Conservation (phyloP, 805 yeast species). For the Candida ascalaphidarum region DNA sequence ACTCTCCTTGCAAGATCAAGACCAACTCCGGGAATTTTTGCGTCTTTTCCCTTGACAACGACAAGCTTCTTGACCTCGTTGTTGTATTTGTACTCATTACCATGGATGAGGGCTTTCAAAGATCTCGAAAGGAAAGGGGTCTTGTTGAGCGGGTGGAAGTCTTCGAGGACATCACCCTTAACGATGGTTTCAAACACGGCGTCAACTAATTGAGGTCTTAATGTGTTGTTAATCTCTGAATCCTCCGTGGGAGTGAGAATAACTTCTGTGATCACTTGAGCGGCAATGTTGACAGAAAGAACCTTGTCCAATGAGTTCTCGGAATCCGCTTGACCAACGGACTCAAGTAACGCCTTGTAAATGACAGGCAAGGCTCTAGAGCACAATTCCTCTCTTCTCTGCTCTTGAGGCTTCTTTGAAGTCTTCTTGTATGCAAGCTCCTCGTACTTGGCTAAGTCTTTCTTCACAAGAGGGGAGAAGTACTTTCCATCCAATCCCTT, state of each 20-base stretch:
- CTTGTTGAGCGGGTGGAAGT: conserved; percentile 58
- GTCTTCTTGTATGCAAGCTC: conserved; percentile 51
- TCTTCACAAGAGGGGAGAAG: conserved; percentile 62
- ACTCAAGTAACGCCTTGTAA: conserved; percentile 40
- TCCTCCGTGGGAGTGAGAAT: conserved; percentile 47
- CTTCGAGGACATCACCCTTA: conserved; percentile 60
- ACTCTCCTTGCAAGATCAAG: conserved; percentile 49
- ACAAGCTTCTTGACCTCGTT: conserved; percentile 36
- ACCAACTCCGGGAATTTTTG: conserved; percentile 42
- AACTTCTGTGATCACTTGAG: conserved; percentile 76
- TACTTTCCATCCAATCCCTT: conserved; percentile 74
- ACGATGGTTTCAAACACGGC: conserved; percentile 46
- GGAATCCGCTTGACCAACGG: conserved; percentile 13
- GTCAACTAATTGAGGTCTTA: conserved; percentile 43
- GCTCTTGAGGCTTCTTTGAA: conserved; percentile 76
- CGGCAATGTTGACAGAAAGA: conserved; percentile 64
- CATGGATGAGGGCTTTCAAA: conserved; percentile 70
- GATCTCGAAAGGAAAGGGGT: conserved; percentile 67
- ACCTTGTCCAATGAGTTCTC: conserved; percentile 40
- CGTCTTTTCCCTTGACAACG: conserved; percentile 27
- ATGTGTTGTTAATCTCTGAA: conserved; percentile 27
- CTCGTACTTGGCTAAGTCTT: conserved; percentile 52
- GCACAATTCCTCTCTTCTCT: conserved; percentile 64
- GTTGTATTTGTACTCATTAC: conserved; percentile 73
- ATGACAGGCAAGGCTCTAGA: conserved; percentile 58